Base-by-base conservation (phyloP, 352 stramenopile species). In the Phytophthora sansomeana region DNA sequence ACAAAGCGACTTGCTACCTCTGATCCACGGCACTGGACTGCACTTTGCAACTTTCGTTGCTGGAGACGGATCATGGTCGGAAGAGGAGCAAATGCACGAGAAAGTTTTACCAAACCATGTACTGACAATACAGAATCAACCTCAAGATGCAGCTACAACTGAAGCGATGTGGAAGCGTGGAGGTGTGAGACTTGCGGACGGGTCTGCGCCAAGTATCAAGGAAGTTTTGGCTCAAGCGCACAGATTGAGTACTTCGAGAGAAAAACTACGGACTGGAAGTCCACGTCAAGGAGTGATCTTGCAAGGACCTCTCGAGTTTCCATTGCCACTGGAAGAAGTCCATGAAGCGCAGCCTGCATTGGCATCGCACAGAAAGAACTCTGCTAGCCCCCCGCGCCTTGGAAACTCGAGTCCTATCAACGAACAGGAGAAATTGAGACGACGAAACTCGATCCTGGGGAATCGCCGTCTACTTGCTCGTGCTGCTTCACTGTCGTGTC, bases 101-200 rank as follows among this genome's bases (percentile, higher is more conserved):
- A 28, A 53, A 8, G 24, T 26, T 11, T 6, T 19, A 32, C 9
- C 19, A 21, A 36, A 46, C 5, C n/a, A 38, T 33, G 14, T 29
- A 0, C 5, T 17, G 14, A 11, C 9, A 33, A 2, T 50, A 29
- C 5, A 42, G 11, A 42, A 38, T 14, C 35, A 51, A 44, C n/a
- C 19, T 6, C 16, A 17, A n/a, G n/a, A 24, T 11, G 5, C 16
- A 0, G 16, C 21, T 21, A 65, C 19, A 10, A 49, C 44, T 9
- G 83, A 91, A 19, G 68, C 67, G 0, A 82, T 92, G 46, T 92
- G 83, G 83, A 87, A 80, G 35, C 77, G 79, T 17, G 81, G 75
- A 3, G 67, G 56, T 2, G 44, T 61, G 1, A 67, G 47, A 26
- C 30, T 36, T 5, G 29, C 38, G 2, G 67, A 67, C n/a, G 19